Conservation (phyloP, 2,329 filamentous ascomycete genomes). For the Trichophyton simii region DNA sequence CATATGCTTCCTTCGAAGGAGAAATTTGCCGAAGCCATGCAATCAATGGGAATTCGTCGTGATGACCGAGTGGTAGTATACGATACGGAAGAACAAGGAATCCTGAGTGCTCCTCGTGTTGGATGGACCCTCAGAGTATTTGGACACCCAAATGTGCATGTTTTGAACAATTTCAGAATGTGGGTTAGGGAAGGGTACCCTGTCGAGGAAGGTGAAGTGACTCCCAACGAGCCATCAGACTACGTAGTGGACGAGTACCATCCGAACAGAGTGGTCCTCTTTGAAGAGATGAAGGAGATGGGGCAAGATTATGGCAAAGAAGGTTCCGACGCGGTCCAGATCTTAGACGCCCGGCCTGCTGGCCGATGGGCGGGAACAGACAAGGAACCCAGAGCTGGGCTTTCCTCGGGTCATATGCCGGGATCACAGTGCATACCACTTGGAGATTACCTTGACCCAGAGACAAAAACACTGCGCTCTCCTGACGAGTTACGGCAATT, state of each 20-base stretch:
- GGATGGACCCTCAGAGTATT: constrained; percentile 89
- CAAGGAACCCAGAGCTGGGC: constrained; percentile 72
- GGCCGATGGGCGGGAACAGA: constrained; percentile 73
- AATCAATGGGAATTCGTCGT: constrained; percentile 68
- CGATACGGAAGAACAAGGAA: constrained; percentile 77
- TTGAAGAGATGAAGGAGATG: constrained; percentile 69
- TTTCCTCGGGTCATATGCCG: constrained; percentile 86
- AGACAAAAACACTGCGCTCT: constrained; percentile 68
- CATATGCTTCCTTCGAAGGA: constrained; percentile 86
- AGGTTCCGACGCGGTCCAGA: constrained; percentile 68
- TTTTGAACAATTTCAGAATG: constrained; percentile 91
- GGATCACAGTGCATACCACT: constrained; percentile 75
- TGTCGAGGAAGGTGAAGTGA: constrained; percentile 56
- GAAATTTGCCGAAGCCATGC: constrained; percentile 78
- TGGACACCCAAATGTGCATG: constrained; percentile 74
- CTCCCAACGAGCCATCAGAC: constrained; percentile 27
- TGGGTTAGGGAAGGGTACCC: constrained; percentile 79
- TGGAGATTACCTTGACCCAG: constrained; percentile 63
- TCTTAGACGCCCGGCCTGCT: constrained; percentile 71
- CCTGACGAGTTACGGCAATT: constrained; percentile 58
- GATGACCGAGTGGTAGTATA: constrained; percentile 92
- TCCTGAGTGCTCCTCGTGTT: constrained; percentile 86
- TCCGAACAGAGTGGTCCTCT: constrained; percentile 57
- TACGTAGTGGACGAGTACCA: constrained; percentile 46
- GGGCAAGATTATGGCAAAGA: constrained; percentile 68